Percentiles rank a stretch among this genome's conserved stretches.
These are phyloP conservation scores for Meyerozyma elateridarum DNA, from an alignment of 1,139 yeast genomes.

Conservation along the genomic window DNA sequence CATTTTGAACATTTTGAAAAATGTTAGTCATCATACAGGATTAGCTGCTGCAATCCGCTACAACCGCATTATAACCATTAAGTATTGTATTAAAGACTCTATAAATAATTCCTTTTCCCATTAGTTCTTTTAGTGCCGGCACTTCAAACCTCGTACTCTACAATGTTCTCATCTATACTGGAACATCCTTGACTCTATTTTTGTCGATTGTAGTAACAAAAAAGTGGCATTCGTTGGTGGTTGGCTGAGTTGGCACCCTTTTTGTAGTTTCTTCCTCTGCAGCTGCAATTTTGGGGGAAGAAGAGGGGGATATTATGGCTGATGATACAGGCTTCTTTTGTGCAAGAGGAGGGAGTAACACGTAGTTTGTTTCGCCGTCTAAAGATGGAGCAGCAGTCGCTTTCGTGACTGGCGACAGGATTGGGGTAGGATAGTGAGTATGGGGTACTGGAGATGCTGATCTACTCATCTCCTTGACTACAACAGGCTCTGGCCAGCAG, in stretches of 20 bases:
- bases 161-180: not conserved
- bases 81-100: no score
- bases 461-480: not conserved
- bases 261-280: not conserved
- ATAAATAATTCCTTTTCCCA: no score
- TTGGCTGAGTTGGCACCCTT: no score
- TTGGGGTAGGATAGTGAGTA: constrained; percentile 3
- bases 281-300: not conserved
- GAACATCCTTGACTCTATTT: constrained; percentile 1
- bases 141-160: not conserved
- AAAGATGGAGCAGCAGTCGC: constrained; percentile 1
- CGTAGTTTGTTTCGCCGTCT: not conserved
- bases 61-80: no score
- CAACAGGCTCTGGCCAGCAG: constrained; percentile 20
- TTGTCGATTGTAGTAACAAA: constrained; percentile 1
- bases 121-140: no score
- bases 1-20: no score
- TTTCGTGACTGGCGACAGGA: not conserved
- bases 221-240: constrained; percentile 1
- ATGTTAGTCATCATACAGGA: no score
- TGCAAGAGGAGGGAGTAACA: constrained; percentile 1
- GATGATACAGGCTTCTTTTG: not conserved
- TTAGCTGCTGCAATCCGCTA: no score
- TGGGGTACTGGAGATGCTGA: not conserved
- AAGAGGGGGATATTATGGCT: not conserved